Evolutionary conservation across 345 rosid genomes (phyloP).

Genomic region (Hibiscus tridactylites): DNA sequence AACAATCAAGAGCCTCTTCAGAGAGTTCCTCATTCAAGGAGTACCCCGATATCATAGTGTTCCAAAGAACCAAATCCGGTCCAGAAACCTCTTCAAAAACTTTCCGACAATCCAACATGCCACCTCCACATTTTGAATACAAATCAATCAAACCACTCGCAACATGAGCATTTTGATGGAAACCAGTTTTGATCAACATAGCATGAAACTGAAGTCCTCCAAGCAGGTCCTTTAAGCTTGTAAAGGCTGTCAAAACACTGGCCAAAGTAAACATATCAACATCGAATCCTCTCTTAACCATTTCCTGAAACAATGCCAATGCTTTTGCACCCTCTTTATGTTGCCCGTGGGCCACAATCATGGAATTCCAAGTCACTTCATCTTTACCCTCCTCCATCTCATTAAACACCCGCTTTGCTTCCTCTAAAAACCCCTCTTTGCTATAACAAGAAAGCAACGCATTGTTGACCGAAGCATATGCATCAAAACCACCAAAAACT

Average conservation of each 20-base stretch:
- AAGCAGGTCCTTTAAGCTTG: conserved; percentile 39
- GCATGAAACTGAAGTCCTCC: conserved; percentile 82
- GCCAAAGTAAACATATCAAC: conserved; percentile 79
- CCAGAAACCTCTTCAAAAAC: conserved; percentile 56
- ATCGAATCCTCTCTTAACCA: conserved; percentile 42
- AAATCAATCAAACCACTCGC: conserved; percentile 89
- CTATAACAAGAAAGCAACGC: conserved; percentile 58
- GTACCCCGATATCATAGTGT: conserved; percentile 83
- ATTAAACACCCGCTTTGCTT: conserved; percentile 50
- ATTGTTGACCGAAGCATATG: conserved; percentile 66
- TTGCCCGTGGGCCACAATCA: conserved; percentile 86
- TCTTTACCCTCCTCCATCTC: conserved; percentile 54
- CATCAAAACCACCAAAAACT: conserved; percentile 51
- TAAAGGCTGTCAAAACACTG: conserved; percentile 69
- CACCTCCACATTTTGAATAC: conserved; percentile 66
- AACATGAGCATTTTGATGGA: conserved; percentile 62
- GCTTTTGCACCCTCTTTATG: conserved; percentile 63
- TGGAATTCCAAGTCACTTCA: conserved; percentile 91
- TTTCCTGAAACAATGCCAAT: conserved; percentile 55
- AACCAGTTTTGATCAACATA: conserved; percentile 56
- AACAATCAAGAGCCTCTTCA: conserved; percentile 62
- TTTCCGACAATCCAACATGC: conserved; percentile 46
- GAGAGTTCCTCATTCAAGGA: conserved; percentile 56
- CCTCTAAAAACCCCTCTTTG: conserved; percentile 53
- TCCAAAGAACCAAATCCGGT: conserved; percentile 82